Percentiles rank a stretch among this genome's conserved stretches.
These are phyloP conservation scores for Exophiala dermatitidis DNA, from an alignment of 2,329 filamentous ascomycete genomes.

Conservation along the genomic window DNA sequence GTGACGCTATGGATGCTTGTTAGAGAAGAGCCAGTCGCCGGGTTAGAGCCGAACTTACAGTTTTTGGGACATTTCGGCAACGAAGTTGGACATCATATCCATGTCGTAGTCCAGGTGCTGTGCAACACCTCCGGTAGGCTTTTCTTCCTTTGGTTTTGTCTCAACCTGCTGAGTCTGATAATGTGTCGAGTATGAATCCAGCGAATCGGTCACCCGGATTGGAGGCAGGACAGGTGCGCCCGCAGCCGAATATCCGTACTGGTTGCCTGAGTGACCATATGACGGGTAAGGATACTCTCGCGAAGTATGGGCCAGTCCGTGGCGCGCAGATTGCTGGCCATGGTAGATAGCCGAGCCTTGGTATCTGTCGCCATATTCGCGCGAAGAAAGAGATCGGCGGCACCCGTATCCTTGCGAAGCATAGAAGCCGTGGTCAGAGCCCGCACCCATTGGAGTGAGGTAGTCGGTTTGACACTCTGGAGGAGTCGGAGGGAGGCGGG, in stretches of 20 bases:
- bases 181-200: slow-evolving; percentile 17
- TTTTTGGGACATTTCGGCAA: slow-evolving; percentile 77
- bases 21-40: slow-evolving; percentile 42
- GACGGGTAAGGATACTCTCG: slow-evolving; percentile 20
- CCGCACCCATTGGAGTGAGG: slow-evolving; percentile 24
- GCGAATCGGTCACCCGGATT: slow-evolving; percentile 36
- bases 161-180: slow-evolving; percentile 31
- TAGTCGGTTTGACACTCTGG: slow-evolving; percentile 27
- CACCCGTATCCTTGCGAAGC: slow-evolving; percentile 34
- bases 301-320: slow-evolving; percentile 14
- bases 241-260: slow-evolving; percentile 24
- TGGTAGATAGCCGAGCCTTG: slow-evolving; percentile 38
- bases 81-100: slow-evolving; percentile 92
- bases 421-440: slow-evolving; percentile 30
- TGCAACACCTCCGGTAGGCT: slow-evolving; percentile 75
- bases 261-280: slow-evolving; percentile 10
- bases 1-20: slow-evolving; percentile 54
- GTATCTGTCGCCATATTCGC: slow-evolving; percentile 42
- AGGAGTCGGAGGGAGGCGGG: slow-evolving; percentile 26
- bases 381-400: slow-evolving; percentile 39
- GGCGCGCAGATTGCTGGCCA: slow-evolving; percentile 16
- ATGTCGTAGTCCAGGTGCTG: slow-evolving; percentile 95
- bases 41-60: slow-evolving; percentile 47
- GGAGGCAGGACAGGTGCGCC: slow-evolving; percentile 36
- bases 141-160: slow-evolving; percentile 51